phyloP scores from a whole-genome alignment of 2,329 filamentous ascomycete genomes.

The Colletotrichum sp. region DNA sequence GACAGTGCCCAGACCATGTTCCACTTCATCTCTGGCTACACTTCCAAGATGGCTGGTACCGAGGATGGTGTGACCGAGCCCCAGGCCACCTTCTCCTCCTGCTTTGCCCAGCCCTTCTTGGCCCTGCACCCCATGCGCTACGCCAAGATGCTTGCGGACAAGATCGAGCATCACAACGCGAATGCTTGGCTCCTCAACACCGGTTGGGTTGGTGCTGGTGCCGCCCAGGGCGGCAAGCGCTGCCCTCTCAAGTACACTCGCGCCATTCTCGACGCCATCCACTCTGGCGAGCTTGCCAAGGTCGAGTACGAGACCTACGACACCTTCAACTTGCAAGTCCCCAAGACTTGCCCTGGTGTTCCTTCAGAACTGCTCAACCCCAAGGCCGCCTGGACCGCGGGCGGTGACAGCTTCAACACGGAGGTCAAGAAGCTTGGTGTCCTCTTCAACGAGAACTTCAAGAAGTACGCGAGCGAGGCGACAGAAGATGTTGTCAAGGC shows the following conservation, averaged over 20 bases:
- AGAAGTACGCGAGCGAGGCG: slow-evolving; percentile 89
- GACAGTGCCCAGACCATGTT: slow-evolving; percentile 97
- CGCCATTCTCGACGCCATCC: slow-evolving; percentile 97
- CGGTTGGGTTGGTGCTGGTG: slow-evolving; percentile 93
- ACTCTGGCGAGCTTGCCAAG: slow-evolving; percentile 93
- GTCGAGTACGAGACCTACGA: slow-evolving; percentile 94
- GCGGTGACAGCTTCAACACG: slow-evolving; percentile 78
- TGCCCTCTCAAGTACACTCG: slow-evolving; percentile 99
- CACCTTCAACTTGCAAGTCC: slow-evolving; percentile 96
- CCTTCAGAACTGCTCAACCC: slow-evolving; percentile 95
- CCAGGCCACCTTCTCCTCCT: slow-evolving; percentile 98
- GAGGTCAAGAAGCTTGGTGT: slow-evolving; percentile 90
- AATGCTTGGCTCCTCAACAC: slow-evolving; percentile 99
- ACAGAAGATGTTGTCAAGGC: slow-evolving; percentile 79
- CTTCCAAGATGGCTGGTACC: slow-evolving; percentile 99
- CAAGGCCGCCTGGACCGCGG: slow-evolving; percentile 87
- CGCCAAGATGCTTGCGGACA: slow-evolving; percentile 96
- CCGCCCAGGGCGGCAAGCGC: slow-evolving; percentile 90
- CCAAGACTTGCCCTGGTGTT: slow-evolving; percentile 87
- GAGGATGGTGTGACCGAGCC: slow-evolving; percentile 97
- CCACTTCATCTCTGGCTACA: slow-evolving; percentile 99
- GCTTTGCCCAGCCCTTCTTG: slow-evolving; percentile 99
- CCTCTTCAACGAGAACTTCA: slow-evolving; percentile 96
- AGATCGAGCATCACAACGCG: slow-evolving; percentile 93
- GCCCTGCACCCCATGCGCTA: slow-evolving; percentile 99